phyloP scores from a whole-genome alignment of 1,284 basidiomycete genomes.

The Apiotrichum veenhuisii region DNA sequence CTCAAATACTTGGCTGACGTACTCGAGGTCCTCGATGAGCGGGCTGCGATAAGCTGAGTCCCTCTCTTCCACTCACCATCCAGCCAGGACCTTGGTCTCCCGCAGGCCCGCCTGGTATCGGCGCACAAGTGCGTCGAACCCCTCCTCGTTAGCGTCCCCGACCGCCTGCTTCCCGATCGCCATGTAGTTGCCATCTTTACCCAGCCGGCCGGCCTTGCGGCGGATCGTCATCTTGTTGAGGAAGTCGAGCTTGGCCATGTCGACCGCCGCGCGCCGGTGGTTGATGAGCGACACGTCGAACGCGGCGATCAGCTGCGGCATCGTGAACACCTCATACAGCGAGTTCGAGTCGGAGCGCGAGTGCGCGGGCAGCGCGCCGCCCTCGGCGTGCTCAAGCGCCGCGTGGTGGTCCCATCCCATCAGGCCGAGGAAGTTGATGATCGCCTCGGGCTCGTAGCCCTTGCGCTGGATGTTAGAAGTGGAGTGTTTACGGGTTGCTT shows the following conservation, averaged over 20 bases:
- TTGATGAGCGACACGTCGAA: slow-evolving; percentile 41
- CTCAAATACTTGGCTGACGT: slow-evolving; percentile 44
- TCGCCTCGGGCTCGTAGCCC: slow-evolving; percentile 85
- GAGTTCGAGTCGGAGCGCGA: slow-evolving; percentile 35
- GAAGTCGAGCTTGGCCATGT: slow-evolving; percentile 45
- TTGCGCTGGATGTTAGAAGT: slow-evolving; percentile 37
- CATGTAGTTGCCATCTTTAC: slow-evolving; percentile 45
- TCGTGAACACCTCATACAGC: slow-evolving; percentile 40
- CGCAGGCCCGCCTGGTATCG: slow-evolving; percentile 39
- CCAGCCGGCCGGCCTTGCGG: slow-evolving; percentile 36
- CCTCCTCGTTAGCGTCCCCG: slow-evolving; percentile 8
- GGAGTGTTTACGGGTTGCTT: slow-evolving; percentile 22
- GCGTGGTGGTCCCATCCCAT: slow-evolving; percentile 78
- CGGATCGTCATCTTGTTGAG: slow-evolving; percentile 48
- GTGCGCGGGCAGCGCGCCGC: slow-evolving; percentile 38
- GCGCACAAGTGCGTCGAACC: slow-evolving; percentile 25
- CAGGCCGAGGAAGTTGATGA: slow-evolving; percentile 89
- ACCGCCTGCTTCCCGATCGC: slow-evolving; percentile 16
- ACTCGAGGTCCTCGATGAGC: slow-evolving; percentile 32
- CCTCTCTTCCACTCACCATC: slow-evolving; percentile 23
- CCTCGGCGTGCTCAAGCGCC: slow-evolving; percentile 11
- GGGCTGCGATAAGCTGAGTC: slow-evolving; percentile 20
- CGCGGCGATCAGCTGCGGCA: slow-evolving; percentile 36
- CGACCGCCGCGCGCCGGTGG: slow-evolving; percentile 43
- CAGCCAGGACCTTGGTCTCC: slow-evolving; percentile 28